phyloP scores from a whole-genome alignment of 345 rosid genomes.

The Carallia brachiata region DNA sequence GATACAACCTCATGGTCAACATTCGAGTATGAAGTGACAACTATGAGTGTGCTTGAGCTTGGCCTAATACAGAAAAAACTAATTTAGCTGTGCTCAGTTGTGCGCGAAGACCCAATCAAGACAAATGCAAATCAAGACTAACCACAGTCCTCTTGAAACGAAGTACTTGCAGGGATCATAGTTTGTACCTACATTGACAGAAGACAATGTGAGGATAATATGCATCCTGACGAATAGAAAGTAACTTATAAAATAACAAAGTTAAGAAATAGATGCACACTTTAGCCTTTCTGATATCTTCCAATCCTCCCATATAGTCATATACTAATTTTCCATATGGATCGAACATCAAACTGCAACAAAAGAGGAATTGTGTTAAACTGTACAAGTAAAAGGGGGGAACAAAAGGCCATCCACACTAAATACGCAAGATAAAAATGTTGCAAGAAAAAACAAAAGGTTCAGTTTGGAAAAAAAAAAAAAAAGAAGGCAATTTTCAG shows the following conservation, averaged over 20 bases:
- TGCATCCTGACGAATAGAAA: slow-evolving; percentile 13
- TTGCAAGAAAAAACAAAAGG: neutral
- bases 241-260: slow-evolving; percentile 23
- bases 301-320: slow-evolving; percentile 85
- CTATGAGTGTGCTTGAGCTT: neutral
- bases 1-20: slow-evolving; percentile 4
- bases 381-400: neutral
- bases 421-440: neutral
- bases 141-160: slow-evolving; percentile 55
- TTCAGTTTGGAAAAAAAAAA: neutral
- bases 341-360: slow-evolving; percentile 84
- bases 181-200: slow-evolving; percentile 50
- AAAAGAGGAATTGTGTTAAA: slow-evolving; percentile 8
- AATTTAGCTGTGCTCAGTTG: neutral
- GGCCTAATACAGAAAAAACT: neutral
- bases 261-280: slow-evolving; percentile 67
- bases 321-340: slow-evolving; percentile 79
- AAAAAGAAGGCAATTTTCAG: neutral
- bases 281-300: slow-evolving; percentile 86
- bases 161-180: slow-evolving; percentile 53
- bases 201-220: slow-evolving; percentile 16
- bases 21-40: neutral
- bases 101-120: neutral
- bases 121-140: slow-evolving; percentile 6
- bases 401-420: neutral